Evolutionary conservation across 2,329 filamentous ascomycete species (phyloP).

Genomic region (Ceratocystis cubensis): DNA sequence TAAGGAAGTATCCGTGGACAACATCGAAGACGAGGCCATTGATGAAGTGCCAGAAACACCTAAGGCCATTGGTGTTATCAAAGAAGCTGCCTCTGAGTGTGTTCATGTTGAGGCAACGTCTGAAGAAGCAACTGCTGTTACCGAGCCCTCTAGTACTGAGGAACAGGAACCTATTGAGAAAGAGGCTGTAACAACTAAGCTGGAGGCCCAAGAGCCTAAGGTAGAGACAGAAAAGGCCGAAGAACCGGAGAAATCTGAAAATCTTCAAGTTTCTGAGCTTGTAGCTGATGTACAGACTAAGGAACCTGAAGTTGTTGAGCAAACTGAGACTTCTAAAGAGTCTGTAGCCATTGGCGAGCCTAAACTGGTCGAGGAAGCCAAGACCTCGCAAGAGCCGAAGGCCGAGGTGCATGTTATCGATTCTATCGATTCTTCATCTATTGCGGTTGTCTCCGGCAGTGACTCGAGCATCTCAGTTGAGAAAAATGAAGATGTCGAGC

Average conservation of each 20-base stretch:
- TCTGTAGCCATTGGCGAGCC: background rate
- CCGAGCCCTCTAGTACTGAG: background rate
- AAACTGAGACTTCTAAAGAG: background rate
- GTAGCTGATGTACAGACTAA: background rate
- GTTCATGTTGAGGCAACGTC: background rate
- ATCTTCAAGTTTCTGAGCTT: background rate
- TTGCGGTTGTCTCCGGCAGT: background rate
- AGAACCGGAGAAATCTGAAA: background rate
- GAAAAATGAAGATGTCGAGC: background rate
- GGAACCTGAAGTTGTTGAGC: background rate
- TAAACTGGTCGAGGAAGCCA: background rate
- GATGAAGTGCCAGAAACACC: conserved; percentile 2
- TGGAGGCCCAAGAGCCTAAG: background rate
- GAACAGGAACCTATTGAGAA: background rate
- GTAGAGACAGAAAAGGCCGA: background rate
- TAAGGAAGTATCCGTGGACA: conserved; percentile 17
- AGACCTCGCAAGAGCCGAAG: background rate
- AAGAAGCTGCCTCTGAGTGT: conserved; percentile 15
- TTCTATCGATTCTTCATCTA: background rate
- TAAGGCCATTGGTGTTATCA: background rate
- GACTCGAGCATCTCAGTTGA: background rate
- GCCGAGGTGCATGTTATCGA: background rate
- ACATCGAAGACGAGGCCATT: background rate
- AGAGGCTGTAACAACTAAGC: background rate
- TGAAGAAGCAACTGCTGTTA: background rate